Percentiles rank a stretch among this genome's conserved stretches.
Conservation (phyloP, 1,139 yeast genomes). For the Nakaseomyces kungkrabaensis region DNA sequence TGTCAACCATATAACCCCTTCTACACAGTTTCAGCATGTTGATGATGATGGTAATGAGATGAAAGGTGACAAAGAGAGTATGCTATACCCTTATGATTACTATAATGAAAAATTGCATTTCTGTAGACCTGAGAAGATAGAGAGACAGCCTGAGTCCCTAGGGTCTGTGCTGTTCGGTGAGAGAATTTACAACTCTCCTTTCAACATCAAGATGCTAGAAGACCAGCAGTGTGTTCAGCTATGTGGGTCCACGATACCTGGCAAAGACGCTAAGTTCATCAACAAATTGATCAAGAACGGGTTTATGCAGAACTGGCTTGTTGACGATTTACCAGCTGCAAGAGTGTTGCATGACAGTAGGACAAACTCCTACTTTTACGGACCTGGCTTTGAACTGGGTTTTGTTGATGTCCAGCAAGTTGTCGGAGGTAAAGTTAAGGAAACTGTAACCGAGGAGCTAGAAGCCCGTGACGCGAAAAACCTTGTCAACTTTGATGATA, state of each 20-base stretch:
- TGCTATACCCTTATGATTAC: constrained; percentile 71
- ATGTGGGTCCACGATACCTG: constrained; percentile 51
- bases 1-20: constrained; percentile 86
- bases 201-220: constrained; percentile 67
- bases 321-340: constrained; percentile 94
- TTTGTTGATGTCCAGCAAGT: constrained; percentile 35
- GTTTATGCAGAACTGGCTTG: constrained; percentile 81
- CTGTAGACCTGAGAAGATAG: constrained; percentile 55
- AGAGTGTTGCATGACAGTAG: constrained; percentile 43
- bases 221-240: constrained; percentile 54
- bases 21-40: constrained; percentile 38
- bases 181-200: constrained; percentile 88
- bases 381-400: constrained; percentile 79
- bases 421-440: constrained; percentile 7
- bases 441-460: constrained; percentile 1
- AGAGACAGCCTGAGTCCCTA: constrained; percentile 76
- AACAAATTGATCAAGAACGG: constrained; percentile 72
- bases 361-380: constrained; percentile 54
- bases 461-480: not conserved
- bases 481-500: not conserved
- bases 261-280: constrained; percentile 62
- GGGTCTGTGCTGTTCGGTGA: constrained; percentile 95
- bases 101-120: constrained; percentile 77
- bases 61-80: constrained; percentile 36
- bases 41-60: constrained; percentile 32